A percentile compares a stretch with the other conserved stretches of the same genome.
Conservation (phyloP, 75 land plant species). For the Ceratopteris richardii region DNA sequence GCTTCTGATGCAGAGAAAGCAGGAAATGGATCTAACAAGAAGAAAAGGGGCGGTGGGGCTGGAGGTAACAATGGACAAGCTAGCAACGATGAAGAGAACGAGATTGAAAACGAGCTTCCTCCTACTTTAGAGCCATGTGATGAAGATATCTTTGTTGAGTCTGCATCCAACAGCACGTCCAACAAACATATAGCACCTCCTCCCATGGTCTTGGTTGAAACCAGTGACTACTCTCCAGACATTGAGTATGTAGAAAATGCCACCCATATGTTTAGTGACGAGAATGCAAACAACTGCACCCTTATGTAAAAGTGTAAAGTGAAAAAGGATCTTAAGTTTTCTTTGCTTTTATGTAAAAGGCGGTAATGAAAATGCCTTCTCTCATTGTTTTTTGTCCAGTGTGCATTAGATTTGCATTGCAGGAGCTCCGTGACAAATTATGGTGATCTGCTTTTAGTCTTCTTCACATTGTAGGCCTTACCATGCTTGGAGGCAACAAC, state of each 20-base stretch:
- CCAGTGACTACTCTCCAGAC: neutral
- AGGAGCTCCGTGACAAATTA: too few relatives aligned
- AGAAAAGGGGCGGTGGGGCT: neutral
- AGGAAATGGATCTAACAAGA: neutral
- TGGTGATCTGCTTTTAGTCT: too few relatives aligned
- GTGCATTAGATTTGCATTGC: too few relatives aligned
- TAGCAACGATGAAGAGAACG: neutral
- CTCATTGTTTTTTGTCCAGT: too few relatives aligned
- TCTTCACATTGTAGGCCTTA: too few relatives aligned
- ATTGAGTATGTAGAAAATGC: neutral
- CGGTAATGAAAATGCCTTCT: too few relatives aligned
- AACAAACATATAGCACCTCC: slow-evolving; percentile 1
- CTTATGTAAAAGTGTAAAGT: slow-evolving; percentile 27
- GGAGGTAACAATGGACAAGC: neutral
- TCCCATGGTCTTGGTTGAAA: slow-evolving; percentile 1
- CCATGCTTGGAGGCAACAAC: too few relatives aligned
- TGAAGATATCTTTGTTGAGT: neutral
- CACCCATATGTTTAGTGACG: slow-evolving; percentile 44
- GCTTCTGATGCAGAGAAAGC: neutral
- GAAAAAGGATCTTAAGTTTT: too few relatives aligned
- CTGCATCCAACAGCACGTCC: neutral
- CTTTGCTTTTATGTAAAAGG: too few relatives aligned
- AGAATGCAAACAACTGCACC: slow-evolving; percentile 47
- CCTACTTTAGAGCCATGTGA: neutral
- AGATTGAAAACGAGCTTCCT: neutral